phyloP scores from a whole-genome alignment of 2,329 filamentous ascomycete genomes.

The Didymella lethalis region DNA sequence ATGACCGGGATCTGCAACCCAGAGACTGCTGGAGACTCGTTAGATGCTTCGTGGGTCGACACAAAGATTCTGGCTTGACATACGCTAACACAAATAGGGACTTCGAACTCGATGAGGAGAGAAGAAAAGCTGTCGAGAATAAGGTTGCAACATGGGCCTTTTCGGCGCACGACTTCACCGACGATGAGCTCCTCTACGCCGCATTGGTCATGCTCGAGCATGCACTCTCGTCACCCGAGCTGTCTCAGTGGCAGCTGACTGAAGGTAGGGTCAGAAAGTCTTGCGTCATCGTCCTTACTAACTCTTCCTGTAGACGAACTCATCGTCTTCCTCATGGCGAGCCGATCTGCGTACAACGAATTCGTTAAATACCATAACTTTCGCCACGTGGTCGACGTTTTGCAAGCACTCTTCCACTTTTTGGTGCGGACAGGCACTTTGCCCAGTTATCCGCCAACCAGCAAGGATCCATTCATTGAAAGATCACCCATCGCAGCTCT shows the following conservation, averaged over 20 bases:
- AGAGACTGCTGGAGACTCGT: constrained; percentile 68
- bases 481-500: constrained; percentile 75
- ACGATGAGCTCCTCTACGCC: constrained; percentile 88
- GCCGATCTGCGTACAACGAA: constrained; percentile 91
- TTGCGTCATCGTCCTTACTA: constrained; percentile 16
- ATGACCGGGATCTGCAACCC: constrained; percentile 88
- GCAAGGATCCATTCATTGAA: constrained; percentile 36
- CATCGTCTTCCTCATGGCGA: constrained; percentile 84
- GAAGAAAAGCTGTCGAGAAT: constrained; percentile 70
- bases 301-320: constrained; percentile 70
- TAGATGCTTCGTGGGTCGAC: constrained; percentile 64
- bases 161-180: constrained; percentile 85
- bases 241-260: constrained; percentile 81
- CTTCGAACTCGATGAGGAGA: constrained; percentile 71
- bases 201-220: constrained; percentile 91
- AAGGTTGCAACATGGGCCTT: constrained; percentile 85
- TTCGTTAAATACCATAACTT: constrained; percentile 99
- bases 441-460: constrained; percentile 66
- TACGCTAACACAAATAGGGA: constrained; percentile 56
- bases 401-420: constrained; percentile 93
- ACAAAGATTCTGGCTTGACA: background rate
- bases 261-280: constrained; percentile 63
- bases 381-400: constrained; percentile 92
- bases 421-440: constrained; percentile 80
- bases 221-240: constrained; percentile 79